A percentile compares a stretch with the other conserved stretches of the same genome.
Conservation (phyloP, 192 early-diverging fungal genomes). For the Helicostylum pulchrum region DNA sequence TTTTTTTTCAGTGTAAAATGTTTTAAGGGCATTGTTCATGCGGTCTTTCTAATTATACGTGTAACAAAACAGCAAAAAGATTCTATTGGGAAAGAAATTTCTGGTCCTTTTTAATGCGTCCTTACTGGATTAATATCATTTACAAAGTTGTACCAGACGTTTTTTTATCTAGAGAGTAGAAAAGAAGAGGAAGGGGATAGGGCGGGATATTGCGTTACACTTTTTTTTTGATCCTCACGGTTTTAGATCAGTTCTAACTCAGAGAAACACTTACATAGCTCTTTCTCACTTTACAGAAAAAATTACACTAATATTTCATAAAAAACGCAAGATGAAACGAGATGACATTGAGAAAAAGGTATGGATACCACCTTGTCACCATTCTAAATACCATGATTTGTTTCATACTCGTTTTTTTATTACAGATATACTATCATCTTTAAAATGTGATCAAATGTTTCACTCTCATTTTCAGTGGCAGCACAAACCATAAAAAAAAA, state of each 20-base stretch:
- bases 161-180: neutral
- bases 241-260: slow-evolving; percentile 16
- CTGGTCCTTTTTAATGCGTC: neutral
- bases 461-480: neutral
- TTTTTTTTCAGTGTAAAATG: neutral
- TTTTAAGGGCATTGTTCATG: slow-evolving; percentile 3
- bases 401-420: neutral
- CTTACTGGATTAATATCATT: neutral
- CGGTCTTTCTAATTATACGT: too few species aligned
- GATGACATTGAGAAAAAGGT: too few species aligned
- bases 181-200: neutral
- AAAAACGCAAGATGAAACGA: too few species aligned
- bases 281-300: too few species aligned
- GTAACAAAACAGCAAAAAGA: neutral
- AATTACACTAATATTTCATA: too few species aligned
- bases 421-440: neutral
- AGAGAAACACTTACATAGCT: slow-evolving; percentile 5
- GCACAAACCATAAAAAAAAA: neutral
- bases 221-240: slow-evolving; percentile 11
- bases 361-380: too few species aligned
- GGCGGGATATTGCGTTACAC: neutral
- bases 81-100: slow-evolving; percentile 2
- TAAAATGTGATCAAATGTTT: neutral
- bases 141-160: neutral
- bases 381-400: neutral